Percentiles rank a stretch among this genome's conserved stretches.
phyloP scores from a whole-genome alignment of 805 yeast genomes.

The Sugiyamaella lignohabitans region DNA sequence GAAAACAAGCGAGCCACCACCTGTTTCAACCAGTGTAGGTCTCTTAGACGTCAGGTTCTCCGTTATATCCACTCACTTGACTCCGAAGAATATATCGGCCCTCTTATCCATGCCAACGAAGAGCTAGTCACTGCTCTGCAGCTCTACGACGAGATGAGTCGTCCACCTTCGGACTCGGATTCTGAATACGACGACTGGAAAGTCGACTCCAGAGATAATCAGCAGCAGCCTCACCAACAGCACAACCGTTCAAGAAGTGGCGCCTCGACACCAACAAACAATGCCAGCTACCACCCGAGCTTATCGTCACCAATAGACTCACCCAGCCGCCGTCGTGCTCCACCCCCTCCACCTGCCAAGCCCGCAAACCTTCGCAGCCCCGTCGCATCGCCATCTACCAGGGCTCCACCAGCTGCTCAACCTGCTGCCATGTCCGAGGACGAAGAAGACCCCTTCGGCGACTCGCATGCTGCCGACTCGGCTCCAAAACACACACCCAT shows the following conservation, averaged over 20 bases:
- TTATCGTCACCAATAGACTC: not conserved
- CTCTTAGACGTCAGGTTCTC: conserved; percentile 68
- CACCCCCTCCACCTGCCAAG: conserved; percentile 22
- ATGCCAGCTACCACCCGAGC: not conserved
- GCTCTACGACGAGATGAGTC: conserved; percentile 53
- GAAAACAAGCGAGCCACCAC: conserved; percentile 57
- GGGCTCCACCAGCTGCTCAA: conserved; percentile 18
- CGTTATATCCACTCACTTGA: conserved; percentile 78
- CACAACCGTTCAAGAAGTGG: no score
- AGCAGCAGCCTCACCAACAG: not conserved
- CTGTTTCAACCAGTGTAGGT: conserved; percentile 68
- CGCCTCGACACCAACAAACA: not conserved
- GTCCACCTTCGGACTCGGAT: conserved; percentile 38
- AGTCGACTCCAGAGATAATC: conserved; percentile 8
- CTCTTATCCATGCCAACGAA: conserved; percentile 83
- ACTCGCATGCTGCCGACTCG: conserved; percentile 33
- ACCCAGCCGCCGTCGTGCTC: conserved; percentile 20
- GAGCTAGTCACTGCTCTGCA: conserved; percentile 72
- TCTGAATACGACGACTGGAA: conserved; percentile 31
- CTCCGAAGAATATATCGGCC: conserved; percentile 82
- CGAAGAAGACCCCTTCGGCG: conserved; percentile 49
- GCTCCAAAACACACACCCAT: conserved; percentile 18
- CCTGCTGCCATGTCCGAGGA: conserved; percentile 12
- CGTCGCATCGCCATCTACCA: not conserved
- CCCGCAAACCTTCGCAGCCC: conserved; percentile 17